Base-by-base conservation (phyloP, 192 early-diverging fungal species). In the Backusella macrospora region DNA sequence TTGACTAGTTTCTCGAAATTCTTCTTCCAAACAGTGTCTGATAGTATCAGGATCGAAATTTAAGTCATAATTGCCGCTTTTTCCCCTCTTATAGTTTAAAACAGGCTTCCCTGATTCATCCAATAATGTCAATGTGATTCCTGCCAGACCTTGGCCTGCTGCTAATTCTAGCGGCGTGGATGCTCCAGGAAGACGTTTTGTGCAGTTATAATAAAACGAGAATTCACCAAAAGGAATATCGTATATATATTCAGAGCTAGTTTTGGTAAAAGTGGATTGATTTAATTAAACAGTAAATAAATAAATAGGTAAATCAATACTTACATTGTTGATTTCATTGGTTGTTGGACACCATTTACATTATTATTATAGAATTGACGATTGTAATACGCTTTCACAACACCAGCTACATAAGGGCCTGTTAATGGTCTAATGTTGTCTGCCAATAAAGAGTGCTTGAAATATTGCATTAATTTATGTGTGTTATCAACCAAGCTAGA, bases 381-480 rank as follows among this genome's bases (percentile, higher is more conserved):
- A 4, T 62, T 44, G 26, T 40, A 40, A 34, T 55, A 68, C 18
- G n/a, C 38, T 43, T 16, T 39, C 1, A 74, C 21, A 6, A 65
- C 73, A 21, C 49, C 15, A 18, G 34, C 7, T 26, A 74, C 66
- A 68, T 52, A 68, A 12, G 73, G 66, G 0, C 73, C 66, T 6
- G 42, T 62, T 49, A 74, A 74, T 1, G 66, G 48, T 16, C 48
- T 49, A 44, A 74, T 68, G 59, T 68, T 74, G 18, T 68, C 66
- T 16, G 49, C 67, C 18, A 73, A 43, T 6, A 91, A 21, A 42
- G 82, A 84, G 71, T 93, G 92, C 67, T 90, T 85, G 16, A 91
- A 78, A 59, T 86, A 83, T 62, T 89, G 76, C 45, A 95, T 73
- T n/a, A 92, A 90, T 1, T 88, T 80, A 71, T 83, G 81, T 13